Evolutionary conservation across 116 monocot genomes (phyloP).

Genomic region (Cymodocea nodosa): DNA sequence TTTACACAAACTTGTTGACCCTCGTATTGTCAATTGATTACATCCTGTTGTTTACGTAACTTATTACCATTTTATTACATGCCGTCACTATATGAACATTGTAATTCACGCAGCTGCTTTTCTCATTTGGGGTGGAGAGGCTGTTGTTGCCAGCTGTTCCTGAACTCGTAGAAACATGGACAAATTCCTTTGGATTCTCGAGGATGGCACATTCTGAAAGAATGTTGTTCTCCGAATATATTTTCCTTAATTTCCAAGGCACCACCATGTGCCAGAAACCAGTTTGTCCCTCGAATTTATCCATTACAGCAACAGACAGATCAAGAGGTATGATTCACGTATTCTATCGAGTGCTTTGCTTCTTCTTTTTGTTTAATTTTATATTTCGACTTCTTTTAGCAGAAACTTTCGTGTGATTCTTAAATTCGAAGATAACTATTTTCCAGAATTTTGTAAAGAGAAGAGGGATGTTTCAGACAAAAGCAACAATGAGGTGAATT

Average conservation of each 20-base stretch:
- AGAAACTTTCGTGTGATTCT: no score
- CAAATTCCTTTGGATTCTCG: slow-evolving; percentile 49
- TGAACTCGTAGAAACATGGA: slow-evolving; percentile 62
- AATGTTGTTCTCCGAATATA: slow-evolving; percentile 24
- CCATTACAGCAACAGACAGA: background rate
- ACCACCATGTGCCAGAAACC: slow-evolving; percentile 50
- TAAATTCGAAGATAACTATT: background rate
- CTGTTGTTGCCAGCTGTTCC: slow-evolving; percentile 61
- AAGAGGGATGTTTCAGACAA: background rate
- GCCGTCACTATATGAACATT: background rate
- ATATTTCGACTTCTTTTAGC: no score
- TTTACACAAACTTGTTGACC: background rate
- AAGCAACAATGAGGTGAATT: background rate
- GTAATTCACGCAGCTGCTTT: slow-evolving; percentile 34
- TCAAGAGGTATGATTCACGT: slow-evolving; percentile 1
- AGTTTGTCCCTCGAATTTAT: background rate
- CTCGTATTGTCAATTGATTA: background rate
- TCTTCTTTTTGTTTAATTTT: background rate
- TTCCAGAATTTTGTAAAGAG: background rate
- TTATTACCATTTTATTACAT: no score
- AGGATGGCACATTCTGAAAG: slow-evolving; percentile 32
- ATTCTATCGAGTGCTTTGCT: background rate
- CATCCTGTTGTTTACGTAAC: no score
- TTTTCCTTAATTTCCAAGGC: slow-evolving; percentile 39
- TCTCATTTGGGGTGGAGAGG: slow-evolving; percentile 43